Percentiles rank a stretch among this genome's conserved stretches.
Conservation (phyloP, 164 flowering plant genomes). For the Sedum album region DNA sequence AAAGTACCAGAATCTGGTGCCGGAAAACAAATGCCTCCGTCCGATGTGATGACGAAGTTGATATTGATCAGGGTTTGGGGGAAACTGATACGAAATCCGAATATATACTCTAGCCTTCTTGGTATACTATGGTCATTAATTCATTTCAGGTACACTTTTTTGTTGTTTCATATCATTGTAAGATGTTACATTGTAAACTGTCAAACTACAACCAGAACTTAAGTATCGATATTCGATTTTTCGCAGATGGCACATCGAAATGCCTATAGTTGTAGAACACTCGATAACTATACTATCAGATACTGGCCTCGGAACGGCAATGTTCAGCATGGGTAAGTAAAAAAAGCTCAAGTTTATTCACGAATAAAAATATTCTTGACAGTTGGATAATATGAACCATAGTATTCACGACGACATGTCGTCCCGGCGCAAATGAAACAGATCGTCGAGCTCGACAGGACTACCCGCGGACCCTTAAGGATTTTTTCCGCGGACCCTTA, state of each 20-base stretch:
- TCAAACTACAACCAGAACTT: no score
- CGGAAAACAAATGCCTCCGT: constrained; percentile 38
- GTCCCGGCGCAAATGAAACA: no score
- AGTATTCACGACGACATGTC: no score
- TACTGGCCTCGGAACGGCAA: background rate
- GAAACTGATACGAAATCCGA: constrained; percentile 57
- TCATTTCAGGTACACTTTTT: constrained; percentile 35
- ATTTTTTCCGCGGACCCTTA: no score
- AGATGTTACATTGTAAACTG: no score
- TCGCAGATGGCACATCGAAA: background rate
- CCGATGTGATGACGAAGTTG: constrained; percentile 31
- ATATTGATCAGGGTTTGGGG: constrained; percentile 43
- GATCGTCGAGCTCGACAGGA: no score
- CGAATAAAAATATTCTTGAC: no score
- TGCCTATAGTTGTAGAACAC: background rate
- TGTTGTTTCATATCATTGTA: no score
- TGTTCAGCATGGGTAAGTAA: background rate
- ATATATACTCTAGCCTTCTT: constrained; percentile 49
- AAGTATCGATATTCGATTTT: background rate
- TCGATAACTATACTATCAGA: background rate
- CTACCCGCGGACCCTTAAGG: no score
- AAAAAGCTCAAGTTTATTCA: no score
- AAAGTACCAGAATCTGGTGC: constrained; percentile 23
- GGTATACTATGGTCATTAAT: constrained; percentile 60
- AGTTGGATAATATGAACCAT: no score